Conservation (phyloP, 2,329 filamentous ascomycete species). For the Onygena corvina region DNA sequence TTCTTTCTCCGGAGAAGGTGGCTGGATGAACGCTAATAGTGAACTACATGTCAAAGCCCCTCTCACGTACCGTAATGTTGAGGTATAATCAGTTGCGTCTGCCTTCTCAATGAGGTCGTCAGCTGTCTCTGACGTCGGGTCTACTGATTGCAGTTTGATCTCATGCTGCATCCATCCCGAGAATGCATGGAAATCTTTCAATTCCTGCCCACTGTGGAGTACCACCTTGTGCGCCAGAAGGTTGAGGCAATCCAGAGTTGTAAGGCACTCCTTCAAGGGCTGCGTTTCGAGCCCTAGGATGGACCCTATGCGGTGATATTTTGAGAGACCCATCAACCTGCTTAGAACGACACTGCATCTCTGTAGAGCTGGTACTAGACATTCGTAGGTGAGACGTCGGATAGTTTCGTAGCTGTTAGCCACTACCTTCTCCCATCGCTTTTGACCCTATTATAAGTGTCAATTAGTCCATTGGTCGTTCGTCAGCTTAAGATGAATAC, state of each 20-base stretch:
- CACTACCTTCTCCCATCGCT: constrained; percentile 87
- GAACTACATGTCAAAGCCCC: constrained; percentile 56
- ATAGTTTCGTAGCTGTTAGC: constrained; percentile 65
- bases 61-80: constrained; percentile 66
- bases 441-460: constrained; percentile 58
- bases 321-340: constrained; percentile 69
- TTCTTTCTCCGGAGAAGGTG: constrained; percentile 32
- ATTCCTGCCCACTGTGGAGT: constrained; percentile 59
- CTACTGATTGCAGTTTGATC: constrained; percentile 62
- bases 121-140: constrained; percentile 44
- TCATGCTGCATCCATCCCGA: constrained; percentile 73
- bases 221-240: constrained; percentile 64
- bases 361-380: constrained; percentile 78
- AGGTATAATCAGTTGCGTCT: constrained; percentile 58
- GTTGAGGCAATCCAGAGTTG: constrained; percentile 62
- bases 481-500: constrained; percentile 18
- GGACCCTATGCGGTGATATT: constrained; percentile 57
- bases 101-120: constrained; percentile 71
- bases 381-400: constrained; percentile 67
- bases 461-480: not conserved
- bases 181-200: constrained; percentile 64
- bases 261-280: constrained; percentile 50
- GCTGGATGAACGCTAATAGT: constrained; percentile 46
- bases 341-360: constrained; percentile 69
- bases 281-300: constrained; percentile 54